Conservation (phyloP, 495 filamentous ascomycete genomes). For the Aspergillus incahuasiensis region DNA sequence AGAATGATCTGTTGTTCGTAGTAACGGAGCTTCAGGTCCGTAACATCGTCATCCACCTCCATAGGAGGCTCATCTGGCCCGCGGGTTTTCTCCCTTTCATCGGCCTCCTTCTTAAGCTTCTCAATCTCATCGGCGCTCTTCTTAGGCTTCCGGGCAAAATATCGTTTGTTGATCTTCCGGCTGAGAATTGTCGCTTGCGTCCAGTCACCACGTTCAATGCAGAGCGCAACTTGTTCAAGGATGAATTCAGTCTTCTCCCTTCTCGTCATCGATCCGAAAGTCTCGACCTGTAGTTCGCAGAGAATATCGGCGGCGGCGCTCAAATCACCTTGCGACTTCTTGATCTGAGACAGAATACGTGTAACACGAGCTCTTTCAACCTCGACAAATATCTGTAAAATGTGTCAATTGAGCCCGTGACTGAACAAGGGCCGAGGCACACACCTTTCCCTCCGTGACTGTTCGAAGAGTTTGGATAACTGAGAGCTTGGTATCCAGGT, state of each 20-base stretch:
- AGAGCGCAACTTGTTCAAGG: constrained; percentile 86
- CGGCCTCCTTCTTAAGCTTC: constrained; percentile 79
- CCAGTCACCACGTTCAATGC: constrained; percentile 95
- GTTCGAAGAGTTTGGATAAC: constrained; percentile 93
- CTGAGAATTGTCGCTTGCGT: constrained; percentile 90
- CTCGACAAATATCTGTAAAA: constrained; percentile 85
- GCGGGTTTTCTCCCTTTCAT: constrained; percentile 71
- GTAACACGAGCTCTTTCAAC: constrained; percentile 95
- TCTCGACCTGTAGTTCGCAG: constrained; percentile 97
- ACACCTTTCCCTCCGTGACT: constrained; percentile 93
- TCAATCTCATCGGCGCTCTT: constrained; percentile 81
- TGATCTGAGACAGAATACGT: constrained; percentile 91
- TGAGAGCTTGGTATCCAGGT: constrained; percentile 77
- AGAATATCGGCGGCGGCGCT: constrained; percentile 86
- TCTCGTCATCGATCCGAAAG: constrained; percentile 95
- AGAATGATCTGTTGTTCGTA: constrained; percentile 95
- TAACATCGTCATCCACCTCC: constrained; percentile 82
- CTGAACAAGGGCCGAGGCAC: constrained; percentile 4
- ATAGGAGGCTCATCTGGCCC: constrained; percentile 66
- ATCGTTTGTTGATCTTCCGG: constrained; percentile 93
- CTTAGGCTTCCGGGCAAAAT: constrained; percentile 83
- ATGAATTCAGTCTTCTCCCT: constrained; percentile 99
- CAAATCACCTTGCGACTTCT: constrained; percentile 88
- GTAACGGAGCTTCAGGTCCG: constrained; percentile 91
- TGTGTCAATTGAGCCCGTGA: constrained; percentile 3